These are phyloP conservation scores for Colletotrichum eleusines DNA, from an alignment of 2,329 filamentous ascomycete species.

Conservation along the genomic window DNA sequence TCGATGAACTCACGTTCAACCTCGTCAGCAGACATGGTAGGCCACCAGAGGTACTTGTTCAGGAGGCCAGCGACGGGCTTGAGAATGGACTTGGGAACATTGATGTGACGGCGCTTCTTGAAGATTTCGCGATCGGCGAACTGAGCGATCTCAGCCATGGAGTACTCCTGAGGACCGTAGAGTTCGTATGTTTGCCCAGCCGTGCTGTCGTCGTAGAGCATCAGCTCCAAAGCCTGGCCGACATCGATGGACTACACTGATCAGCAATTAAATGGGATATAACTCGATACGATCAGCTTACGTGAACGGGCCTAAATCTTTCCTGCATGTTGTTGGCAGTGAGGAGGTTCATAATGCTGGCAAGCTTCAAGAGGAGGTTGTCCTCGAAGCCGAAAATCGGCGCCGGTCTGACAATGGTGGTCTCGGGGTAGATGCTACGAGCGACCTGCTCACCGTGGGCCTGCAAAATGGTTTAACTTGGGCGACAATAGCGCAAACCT, in stretches of 20 bases:
- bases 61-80: constrained; percentile 80
- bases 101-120: constrained; percentile 90
- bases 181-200: constrained; percentile 93
- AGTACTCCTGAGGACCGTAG: constrained; percentile 93
- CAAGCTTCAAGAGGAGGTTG: constrained; percentile 87
- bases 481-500: not conserved
- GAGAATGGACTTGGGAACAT: constrained; percentile 84
- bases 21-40: constrained; percentile 83
- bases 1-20: constrained; percentile 94
- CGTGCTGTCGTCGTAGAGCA: constrained; percentile 91
- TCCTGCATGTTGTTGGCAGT: constrained; percentile 95
- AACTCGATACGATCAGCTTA: constrained; percentile 55
- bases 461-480: constrained; percentile 54
- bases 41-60: constrained; percentile 92
- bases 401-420: constrained; percentile 93
- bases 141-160: constrained; percentile 85
- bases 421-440: constrained; percentile 92
- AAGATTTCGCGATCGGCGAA: constrained; percentile 93
- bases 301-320: constrained; percentile 91
- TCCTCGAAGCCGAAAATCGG: constrained; percentile 97
- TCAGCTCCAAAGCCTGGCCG: constrained; percentile 86
- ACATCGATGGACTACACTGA: constrained; percentile 83
- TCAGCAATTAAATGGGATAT: constrained; percentile 14
- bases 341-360: constrained; percentile 82
- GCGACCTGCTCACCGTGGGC: constrained; percentile 85